A percentile compares a stretch with the other conserved stretches of the same genome.
phyloP scores from a whole-genome alignment of 306 rosid genomes.

The Hippophae gyantsensis region DNA sequence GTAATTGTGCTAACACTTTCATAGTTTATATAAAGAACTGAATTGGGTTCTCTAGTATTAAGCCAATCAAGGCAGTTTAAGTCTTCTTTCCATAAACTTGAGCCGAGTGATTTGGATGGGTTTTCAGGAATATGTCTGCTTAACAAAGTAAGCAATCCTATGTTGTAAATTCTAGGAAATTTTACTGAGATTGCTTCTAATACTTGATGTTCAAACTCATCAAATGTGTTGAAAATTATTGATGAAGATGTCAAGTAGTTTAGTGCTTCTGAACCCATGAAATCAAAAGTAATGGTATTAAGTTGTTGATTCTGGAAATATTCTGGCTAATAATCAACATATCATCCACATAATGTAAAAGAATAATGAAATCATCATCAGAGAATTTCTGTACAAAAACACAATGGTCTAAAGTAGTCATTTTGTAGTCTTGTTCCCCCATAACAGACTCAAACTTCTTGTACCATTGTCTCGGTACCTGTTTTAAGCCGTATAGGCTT shows the following conservation, averaged over 20 bases:
- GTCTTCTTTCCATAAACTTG: constrained; percentile 44
- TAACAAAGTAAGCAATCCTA: constrained; percentile 33
- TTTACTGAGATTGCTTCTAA: constrained; percentile 26
- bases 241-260: constrained; percentile 28
- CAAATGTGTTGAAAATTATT: constrained; percentile 34
- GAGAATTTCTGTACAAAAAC: no score
- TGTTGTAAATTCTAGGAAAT: constrained; percentile 32
- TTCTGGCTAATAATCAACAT: no score
- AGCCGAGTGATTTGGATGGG: constrained; percentile 13
- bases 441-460: no score
- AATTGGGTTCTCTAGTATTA: constrained; percentile 20
- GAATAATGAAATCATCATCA: no score
- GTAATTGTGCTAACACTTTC: constrained; percentile 33
- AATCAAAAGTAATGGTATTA: constrained; percentile 23
- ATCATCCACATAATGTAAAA: no score
- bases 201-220: constrained; percentile 29
- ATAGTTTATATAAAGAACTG: constrained; percentile 37
- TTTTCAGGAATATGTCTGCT: constrained; percentile 15
- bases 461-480: no score
- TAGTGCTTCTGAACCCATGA: constrained; percentile 18
- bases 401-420: no score
- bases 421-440: no score
- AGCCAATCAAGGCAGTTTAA: constrained; percentile 28
- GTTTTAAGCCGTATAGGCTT: no score
- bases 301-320: no score